These are phyloP conservation scores for Coemansia sp. DNA, from an alignment of 192 early-diverging fungal species.

Conservation along the genomic window DNA sequence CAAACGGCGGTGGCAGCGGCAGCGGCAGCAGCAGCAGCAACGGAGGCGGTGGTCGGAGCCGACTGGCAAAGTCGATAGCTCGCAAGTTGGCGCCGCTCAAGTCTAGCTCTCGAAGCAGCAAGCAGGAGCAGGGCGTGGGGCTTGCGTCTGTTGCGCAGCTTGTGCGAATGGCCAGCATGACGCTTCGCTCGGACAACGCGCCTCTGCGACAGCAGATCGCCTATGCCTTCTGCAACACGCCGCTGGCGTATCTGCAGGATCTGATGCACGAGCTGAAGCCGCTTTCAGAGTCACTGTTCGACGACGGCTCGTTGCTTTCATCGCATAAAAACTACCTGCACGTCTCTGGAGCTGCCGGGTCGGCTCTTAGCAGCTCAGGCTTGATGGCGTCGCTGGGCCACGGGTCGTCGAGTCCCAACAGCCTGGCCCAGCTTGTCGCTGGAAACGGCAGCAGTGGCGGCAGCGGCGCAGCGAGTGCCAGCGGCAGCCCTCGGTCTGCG, in stretches of 20 bases:
- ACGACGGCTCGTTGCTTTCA: constrained; percentile 29
- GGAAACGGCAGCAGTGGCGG: background rate
- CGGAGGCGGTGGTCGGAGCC: constrained; percentile 22
- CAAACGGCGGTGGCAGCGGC: background rate
- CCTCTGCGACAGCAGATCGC: constrained; percentile 36
- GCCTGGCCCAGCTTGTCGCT: background rate
- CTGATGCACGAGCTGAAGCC: constrained; percentile 48
- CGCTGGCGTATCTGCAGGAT: constrained; percentile 29
- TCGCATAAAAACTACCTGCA: constrained; percentile 49
- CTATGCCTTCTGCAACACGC: constrained; percentile 38
- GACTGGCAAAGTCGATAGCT: constrained; percentile 50
- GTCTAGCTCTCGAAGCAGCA: constrained; percentile 30
- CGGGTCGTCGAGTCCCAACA: constrained; percentile 20
- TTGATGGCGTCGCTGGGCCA: constrained; percentile 22
- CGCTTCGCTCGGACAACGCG: constrained; percentile 43
- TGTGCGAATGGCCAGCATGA: constrained; percentile 40
- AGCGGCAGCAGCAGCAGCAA: background rate
- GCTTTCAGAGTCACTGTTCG: constrained; percentile 42
- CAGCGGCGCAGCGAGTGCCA: background rate
- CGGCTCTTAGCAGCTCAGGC: constrained; percentile 13
- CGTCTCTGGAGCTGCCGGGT: constrained; percentile 16
- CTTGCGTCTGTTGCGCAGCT: constrained; percentile 47
- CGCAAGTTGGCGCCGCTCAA: constrained; percentile 48
- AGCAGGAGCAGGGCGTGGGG: constrained; percentile 46
- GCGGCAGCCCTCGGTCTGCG: constrained; percentile 15